Conservation (phyloP, 164 flowering plant genomes). For the Liriodendron chinense region DNA sequence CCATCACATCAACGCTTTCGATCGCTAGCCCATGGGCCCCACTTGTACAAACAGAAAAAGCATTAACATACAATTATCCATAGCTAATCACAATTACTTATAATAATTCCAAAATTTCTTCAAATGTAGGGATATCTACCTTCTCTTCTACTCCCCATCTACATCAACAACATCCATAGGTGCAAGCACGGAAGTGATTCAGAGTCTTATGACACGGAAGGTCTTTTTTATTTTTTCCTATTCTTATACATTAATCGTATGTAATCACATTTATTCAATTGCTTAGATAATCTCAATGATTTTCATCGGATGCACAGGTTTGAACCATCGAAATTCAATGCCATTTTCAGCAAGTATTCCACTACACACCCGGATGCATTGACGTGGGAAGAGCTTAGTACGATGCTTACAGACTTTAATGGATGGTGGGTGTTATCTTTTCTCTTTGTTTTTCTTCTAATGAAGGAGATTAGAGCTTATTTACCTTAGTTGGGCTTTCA, state of each 20-base stretch:
- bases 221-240: constrained; percentile 34
- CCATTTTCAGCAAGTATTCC: constrained; percentile 63
- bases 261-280: no score
- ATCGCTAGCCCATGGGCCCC: no score
- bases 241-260: no score
- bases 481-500: no score
- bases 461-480: no score
- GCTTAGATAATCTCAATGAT: not conserved
- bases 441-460: no score
- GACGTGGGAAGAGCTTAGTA: constrained; percentile 55
- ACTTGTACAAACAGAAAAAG: no score
- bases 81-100: no score
- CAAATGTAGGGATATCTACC: constrained; percentile 36
- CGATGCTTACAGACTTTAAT: constrained; percentile 49
- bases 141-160: constrained; percentile 59
- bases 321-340: constrained; percentile 65
- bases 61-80: no score
- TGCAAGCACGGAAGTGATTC: constrained; percentile 85
- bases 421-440: constrained; percentile 55
- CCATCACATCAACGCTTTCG: no score
- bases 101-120: no score
- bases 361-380: constrained; percentile 45
- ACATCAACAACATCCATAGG: constrained; percentile 52
- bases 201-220: constrained; percentile 91
- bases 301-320: constrained; percentile 23